A percentile compares a stretch with the other conserved stretches of the same genome.
phyloP scores from a whole-genome alignment of 139 green algal species.

The Chlamydomonas incerta region DNA sequence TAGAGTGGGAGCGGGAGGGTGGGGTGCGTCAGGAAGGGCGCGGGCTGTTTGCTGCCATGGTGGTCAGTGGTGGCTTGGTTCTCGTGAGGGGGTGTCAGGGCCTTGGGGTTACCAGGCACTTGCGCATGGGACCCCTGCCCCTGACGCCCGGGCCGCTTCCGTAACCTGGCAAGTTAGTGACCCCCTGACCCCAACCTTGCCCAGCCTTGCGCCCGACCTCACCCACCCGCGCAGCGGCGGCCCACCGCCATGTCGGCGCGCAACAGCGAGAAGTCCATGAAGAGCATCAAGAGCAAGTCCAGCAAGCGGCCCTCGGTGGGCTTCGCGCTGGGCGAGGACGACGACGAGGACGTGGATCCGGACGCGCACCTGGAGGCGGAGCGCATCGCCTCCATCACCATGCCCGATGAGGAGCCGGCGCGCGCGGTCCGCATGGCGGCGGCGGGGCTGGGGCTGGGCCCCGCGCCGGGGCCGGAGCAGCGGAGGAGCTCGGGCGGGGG shows the following conservation, averaged over 20 bases:
- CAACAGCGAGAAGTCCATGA: background rate
- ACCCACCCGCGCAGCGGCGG: background rate
- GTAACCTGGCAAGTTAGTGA: no score
- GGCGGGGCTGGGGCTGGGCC: no score
- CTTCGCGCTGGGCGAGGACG: conserved; percentile 1
- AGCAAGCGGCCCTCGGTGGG: conserved; percentile 16
- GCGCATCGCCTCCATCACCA: background rate
- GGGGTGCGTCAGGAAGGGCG: background rate
- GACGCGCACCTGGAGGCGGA: conserved; percentile 3
- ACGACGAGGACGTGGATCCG: background rate
- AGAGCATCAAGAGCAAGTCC: background rate
- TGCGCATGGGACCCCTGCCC: no score
- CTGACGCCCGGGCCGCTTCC: no score
- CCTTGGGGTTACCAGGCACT: no score
- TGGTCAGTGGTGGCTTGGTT: no score
- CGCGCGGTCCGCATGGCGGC: background rate
- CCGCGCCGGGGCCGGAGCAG: background rate
- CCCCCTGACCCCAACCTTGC: no score
- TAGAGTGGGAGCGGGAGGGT: no score
- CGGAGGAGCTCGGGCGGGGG: no score
- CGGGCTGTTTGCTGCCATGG: no score
- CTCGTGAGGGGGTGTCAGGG: no score
- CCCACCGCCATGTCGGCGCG: background rate
- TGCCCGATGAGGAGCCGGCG: background rate
- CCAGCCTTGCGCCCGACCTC: no score